Conservation (phyloP, 305 asterid species). For the Rubia occidens region DNA sequence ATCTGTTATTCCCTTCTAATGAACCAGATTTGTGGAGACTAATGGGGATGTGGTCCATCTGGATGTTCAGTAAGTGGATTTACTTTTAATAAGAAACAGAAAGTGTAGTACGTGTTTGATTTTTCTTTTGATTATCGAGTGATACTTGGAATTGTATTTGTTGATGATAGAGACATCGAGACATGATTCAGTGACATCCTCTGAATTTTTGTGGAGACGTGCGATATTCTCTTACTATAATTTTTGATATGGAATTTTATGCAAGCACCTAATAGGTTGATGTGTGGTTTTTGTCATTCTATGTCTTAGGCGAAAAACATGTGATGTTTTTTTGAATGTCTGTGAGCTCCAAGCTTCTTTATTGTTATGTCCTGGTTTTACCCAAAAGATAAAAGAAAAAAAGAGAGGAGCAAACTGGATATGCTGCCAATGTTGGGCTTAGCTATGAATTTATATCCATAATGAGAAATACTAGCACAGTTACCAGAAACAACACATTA, state of each 20-base stretch:
- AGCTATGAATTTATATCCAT: not conserved
- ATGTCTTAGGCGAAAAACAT: not conserved
- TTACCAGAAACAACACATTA: not conserved
- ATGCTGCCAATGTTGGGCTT: not conserved
- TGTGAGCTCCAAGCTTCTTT: no score
- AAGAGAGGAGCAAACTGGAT: not conserved
- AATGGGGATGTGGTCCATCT: conserved; percentile 98
- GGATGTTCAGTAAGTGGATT: conserved; percentile 90
- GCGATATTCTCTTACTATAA: not conserved
- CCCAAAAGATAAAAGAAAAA: not conserved
- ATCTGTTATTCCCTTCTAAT: conserved; percentile 77
- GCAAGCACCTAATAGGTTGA: not conserved
- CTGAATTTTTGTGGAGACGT: not conserved
- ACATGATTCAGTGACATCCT: not conserved
- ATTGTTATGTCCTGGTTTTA: not conserved
- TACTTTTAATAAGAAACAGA: not conserved
- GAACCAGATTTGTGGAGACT: conserved; percentile 94
- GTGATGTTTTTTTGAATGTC: not conserved
- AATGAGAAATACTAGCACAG: not conserved
- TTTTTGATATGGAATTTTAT: not conserved
- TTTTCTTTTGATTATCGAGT: not conserved
- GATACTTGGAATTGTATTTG: not conserved
- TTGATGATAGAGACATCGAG: not conserved
- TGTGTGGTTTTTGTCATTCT: not conserved
- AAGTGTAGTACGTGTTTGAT: not conserved